Evolutionary conservation across 2,329 filamentous ascomycete species (phyloP).

Genomic region (Ophiostoma montium): DNA sequence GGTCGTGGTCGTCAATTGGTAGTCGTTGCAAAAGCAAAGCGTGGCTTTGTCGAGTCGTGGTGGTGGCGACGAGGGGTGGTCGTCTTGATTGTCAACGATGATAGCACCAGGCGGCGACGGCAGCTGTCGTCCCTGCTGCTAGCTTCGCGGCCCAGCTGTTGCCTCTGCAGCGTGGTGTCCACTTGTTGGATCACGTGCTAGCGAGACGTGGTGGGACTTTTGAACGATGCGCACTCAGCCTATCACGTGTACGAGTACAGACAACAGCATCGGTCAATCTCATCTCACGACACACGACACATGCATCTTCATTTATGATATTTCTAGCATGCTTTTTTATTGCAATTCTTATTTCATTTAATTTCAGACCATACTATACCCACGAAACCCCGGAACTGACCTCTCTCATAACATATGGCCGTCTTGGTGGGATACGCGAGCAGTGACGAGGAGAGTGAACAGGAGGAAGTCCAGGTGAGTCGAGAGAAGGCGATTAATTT

Average conservation of each 20-base stretch:
- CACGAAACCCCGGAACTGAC: too few relatives aligned
- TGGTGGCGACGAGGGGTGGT: background rate
- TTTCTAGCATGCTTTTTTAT: background rate
- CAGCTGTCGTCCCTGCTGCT: constrained; percentile 6
- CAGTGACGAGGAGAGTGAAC: constrained; percentile 30
- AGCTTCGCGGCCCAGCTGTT: constrained; percentile 18
- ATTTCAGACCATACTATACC: too few relatives aligned
- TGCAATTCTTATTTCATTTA: too few relatives aligned
- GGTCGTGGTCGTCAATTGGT: background rate
- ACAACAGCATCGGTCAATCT: too few relatives aligned
- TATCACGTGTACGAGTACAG: too few relatives aligned
- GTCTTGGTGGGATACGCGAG: constrained; percentile 37
- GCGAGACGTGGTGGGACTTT: too few relatives aligned
- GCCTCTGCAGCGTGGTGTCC: constrained; percentile 10
- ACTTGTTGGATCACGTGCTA: background rate
- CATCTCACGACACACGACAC: too few relatives aligned
- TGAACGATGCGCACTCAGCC: too few relatives aligned
- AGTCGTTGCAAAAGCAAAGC: background rate
- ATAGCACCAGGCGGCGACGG: background rate
- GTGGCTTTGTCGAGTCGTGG: background rate
- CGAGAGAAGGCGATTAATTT: background rate
- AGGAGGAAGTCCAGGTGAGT: background rate
- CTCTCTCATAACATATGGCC: constrained; percentile 19
- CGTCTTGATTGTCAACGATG: constrained; percentile 1
- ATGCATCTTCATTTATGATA: background rate